phyloP scores from a whole-genome alignment of 2,329 filamentous ascomycete genomes.

The Paracamarosporium sp. region DNA sequence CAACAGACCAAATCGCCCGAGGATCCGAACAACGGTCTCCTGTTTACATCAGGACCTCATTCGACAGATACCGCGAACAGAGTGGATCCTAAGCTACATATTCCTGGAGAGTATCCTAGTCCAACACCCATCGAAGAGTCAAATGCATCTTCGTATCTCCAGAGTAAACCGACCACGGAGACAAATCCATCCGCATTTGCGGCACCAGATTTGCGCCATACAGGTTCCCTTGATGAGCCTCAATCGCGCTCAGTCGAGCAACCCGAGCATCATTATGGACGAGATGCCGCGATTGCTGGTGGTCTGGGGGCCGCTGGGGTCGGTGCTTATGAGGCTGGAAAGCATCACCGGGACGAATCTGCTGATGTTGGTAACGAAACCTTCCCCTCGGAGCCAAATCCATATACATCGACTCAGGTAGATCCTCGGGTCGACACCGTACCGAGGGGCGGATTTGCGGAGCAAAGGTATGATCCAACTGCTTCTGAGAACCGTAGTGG shows the following conservation, averaged over 20 bases:
- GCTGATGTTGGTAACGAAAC: constrained; percentile 9
- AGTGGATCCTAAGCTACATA: constrained; percentile 35
- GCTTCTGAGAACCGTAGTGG: constrained; percentile 12
- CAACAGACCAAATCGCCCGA: background rate
- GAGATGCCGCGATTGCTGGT: constrained; percentile 34
- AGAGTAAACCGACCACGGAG: constrained; percentile 6
- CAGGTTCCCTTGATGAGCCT: constrained; percentile 29
- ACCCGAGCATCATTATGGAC: constrained; percentile 30
- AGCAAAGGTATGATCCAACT: constrained; percentile 29
- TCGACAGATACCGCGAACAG: constrained; percentile 35
- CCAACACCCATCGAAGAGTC: constrained; percentile 37
- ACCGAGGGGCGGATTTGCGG: constrained; percentile 17
- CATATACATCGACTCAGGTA: constrained; percentile 32
- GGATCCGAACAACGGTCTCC: constrained; percentile 3
- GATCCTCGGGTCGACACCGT: constrained; percentile 35
- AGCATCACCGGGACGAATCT: constrained; percentile 14
- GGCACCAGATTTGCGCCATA: constrained; percentile 30
- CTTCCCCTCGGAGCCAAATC: constrained; percentile 26
- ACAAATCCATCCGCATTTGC: constrained; percentile 7
- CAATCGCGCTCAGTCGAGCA: constrained; percentile 17
- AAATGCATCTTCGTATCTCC: constrained; percentile 24
- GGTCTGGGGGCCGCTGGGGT: constrained; percentile 31
- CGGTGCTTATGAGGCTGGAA: constrained; percentile 28
- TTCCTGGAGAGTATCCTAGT: constrained; percentile 43
- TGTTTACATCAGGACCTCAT: constrained; percentile 34